Evolutionary conservation across 352 stramenopile species (phyloP), one percentile per base, ranked within the genome.

Genomic region (Aphanomyces euteiches): DNA sequence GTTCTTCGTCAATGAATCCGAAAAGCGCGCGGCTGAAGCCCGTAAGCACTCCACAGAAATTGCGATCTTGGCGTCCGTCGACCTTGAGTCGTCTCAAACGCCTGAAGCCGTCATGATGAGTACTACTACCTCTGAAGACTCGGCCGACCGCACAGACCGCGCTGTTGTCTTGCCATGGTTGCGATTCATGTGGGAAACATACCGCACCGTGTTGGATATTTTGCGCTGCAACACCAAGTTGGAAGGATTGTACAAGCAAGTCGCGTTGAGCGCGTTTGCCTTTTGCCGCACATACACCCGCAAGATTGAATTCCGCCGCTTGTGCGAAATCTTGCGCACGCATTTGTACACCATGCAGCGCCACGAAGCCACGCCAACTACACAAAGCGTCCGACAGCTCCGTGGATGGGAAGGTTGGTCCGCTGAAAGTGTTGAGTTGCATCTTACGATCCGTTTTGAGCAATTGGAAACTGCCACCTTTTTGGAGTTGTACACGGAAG

Each of bases 181-280:
- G 59, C 88, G 89, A 64, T 99, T 99, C 76, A 90, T 98, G 68
- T 99, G 97, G 96, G 97, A 99, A 77, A 97, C 92, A 19, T 99
- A 99, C 85, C 87, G 97, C 54, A 97, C 94, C 45, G 92, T 99
- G 41, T 79, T 99, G 17, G 97, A 99, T 75, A 98, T 99, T 69
- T 80, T 99, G 19, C 96, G 97, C 77, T 95, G 84, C 75, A 98
- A 98, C 77, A 95, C 90, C 38, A 99, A 99, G 77, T 79, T 91
- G 12, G 85, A 93, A 72, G 67, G 72, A 8, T 74, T 93, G 3
- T 93, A 93, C 80, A 90, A 90, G 74, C 73, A 72, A 50, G 89
- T 89, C 45, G 90, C 76, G 73, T 69, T 92, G 67, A 84, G 90
- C 75, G 88, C 88, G 2, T 95, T 94, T 67, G 82, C 81, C 74